These are phyloP conservation scores for Aspergillus sp. DNA, from an alignment of 2,329 filamentous ascomycete species.

Conservation along the genomic window DNA sequence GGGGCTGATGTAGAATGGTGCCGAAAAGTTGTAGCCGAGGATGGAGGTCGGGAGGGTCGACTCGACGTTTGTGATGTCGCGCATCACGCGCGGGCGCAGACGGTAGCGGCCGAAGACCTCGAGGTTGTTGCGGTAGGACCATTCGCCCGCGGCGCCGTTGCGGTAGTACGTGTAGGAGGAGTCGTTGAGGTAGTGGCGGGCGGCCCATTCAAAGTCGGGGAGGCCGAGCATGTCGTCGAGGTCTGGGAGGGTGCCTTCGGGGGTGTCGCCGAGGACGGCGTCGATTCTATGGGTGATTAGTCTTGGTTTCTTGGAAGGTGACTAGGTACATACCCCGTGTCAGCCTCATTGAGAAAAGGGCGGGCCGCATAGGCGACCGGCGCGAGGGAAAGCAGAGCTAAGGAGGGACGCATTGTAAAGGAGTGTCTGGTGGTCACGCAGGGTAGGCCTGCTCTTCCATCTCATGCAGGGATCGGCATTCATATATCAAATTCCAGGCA, in stretches of 20 bases:
- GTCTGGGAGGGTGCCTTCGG: slow-evolving; percentile 10
- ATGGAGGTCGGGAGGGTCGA: slow-evolving; percentile 14
- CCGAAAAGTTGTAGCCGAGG: slow-evolving; percentile 19
- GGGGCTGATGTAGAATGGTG: slow-evolving; percentile 18
- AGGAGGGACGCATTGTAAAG: slow-evolving; percentile 13
- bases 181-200: slow-evolving; percentile 16
- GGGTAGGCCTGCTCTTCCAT: neutral
- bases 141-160: slow-evolving; percentile 19
- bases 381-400: slow-evolving; percentile 12
- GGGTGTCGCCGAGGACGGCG: slow-evolving; percentile 11
- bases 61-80: slow-evolving; percentile 18
- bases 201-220: slow-evolving; percentile 18
- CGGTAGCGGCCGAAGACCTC: slow-evolving; percentile 17
- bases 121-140: slow-evolving; percentile 21
- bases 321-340: slow-evolving; percentile 11
- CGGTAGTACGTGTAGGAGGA: slow-evolving; percentile 21
- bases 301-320: neutral
- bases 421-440: neutral
- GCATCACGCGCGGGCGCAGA: slow-evolving; percentile 14
- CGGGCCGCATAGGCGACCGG: slow-evolving; percentile 11
- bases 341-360: slow-evolving; percentile 18
- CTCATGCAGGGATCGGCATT: neutral
- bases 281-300: slow-evolving; percentile 8
- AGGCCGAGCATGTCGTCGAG: slow-evolving; percentile 12
- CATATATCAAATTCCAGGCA: neutral